Percentiles rank a stretch among this genome's conserved stretches.
These are phyloP conservation scores for Ichthyophthirius multifiliis DNA, from an alignment of 169 alveolate species.

Conservation along the genomic window DNA sequence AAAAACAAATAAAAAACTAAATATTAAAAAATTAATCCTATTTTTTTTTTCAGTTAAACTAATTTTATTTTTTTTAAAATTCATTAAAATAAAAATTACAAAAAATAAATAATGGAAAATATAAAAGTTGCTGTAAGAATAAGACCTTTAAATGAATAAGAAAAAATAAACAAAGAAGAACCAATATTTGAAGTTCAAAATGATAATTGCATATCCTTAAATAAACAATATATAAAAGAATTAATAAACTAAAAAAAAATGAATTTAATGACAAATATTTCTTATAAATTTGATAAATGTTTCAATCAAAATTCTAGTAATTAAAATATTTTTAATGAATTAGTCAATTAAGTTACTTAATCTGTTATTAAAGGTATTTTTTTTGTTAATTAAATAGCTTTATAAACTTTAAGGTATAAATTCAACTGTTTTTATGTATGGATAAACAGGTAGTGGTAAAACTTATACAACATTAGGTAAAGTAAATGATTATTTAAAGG, in stretches of 20 bases:
- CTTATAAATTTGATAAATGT: conserved; percentile 18
- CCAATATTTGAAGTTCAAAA: conserved; percentile 10
- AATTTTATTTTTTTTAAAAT: no score
- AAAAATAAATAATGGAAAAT: conserved; percentile 33
- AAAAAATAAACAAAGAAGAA: conserved; percentile 20
- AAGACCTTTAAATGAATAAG: conserved; percentile 27
- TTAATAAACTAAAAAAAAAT: conserved; percentile 23
- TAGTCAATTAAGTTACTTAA: background rate
- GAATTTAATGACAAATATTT: conserved; percentile 16
- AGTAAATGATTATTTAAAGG: background rate
- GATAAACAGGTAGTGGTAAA: conserved; percentile 45
- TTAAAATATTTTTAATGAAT: background rate
- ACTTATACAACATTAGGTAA: background rate
- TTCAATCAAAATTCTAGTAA: background rate
- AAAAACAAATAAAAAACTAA: no score
- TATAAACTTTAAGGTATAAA: conserved; percentile 57
- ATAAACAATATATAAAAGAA: conserved; percentile 26
- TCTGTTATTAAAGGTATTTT: background rate
- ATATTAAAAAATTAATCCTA: no score
- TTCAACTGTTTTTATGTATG: conserved; percentile 68
- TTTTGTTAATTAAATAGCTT: background rate
- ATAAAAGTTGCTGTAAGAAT: conserved; percentile 30
- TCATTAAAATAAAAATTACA: no score
- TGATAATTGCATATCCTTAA: background rate
- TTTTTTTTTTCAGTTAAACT: no score